Conservation (phyloP, 2,329 filamentous ascomycete genomes). For the Alternaria arbusti region DNA sequence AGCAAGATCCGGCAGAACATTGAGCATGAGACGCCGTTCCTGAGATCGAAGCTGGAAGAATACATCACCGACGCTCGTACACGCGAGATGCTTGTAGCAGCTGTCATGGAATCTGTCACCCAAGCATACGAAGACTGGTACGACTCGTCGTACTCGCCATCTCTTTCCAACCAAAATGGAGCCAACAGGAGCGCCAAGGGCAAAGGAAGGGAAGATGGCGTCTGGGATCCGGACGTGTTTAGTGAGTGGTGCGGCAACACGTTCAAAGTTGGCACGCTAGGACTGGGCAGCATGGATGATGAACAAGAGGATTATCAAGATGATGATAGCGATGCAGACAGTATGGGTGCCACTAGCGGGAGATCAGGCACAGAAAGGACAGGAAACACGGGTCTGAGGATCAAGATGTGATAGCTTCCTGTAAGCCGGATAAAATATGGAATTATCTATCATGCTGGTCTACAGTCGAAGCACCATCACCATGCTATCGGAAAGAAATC, state of each 20-base stretch:
- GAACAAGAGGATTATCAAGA: conserved; percentile 12
- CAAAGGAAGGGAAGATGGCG: conserved; percentile 66
- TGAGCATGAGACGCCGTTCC: conserved; percentile 63
- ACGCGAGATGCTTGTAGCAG: conserved; percentile 69
- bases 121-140: conserved; percentile 70
- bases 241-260: conserved; percentile 66
- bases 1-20: conserved; percentile 60
- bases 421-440: background rate
- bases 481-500: background rate
- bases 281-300: conserved; percentile 34
- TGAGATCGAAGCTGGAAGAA: conserved; percentile 64
- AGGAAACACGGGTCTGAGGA: conserved; percentile 36
- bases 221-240: conserved; percentile 71
- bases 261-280: conserved; percentile 61
- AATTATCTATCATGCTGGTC: background rate
- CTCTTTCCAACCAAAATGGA: conserved; percentile 26
- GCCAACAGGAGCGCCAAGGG: conserved; percentile 26
- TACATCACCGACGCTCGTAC: conserved; percentile 71
- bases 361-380: conserved; percentile 37
- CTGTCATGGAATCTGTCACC: conserved; percentile 68
- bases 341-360: conserved; percentile 30
- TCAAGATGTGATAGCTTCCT: conserved; percentile 31
- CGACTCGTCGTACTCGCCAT: conserved; percentile 55
- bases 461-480: background rate
- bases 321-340: conserved; percentile 34